Evolutionary conservation across 1,284 basidiomycete species (phyloP), one percentile per base, ranked within the genome.

Genomic region (Pulveroboletus sp.): DNA sequence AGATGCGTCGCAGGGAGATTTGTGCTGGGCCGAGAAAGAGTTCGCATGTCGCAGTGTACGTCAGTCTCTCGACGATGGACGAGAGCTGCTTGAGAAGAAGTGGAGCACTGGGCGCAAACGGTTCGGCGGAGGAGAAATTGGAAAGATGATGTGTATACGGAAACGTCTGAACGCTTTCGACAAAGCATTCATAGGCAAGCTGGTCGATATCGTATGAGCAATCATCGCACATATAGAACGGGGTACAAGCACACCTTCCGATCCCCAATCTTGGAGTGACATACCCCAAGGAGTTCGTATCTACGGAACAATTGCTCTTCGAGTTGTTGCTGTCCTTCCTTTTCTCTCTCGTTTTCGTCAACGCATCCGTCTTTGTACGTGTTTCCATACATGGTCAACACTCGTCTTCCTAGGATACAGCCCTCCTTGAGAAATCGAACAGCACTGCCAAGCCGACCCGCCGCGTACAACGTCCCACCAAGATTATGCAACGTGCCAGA

Each of bases 261-360:
- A 65, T 94, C 86, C 0, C 85, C 85, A 42, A 83, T 85, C 70
- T 89, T 92, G 39, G 80, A 78, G 66, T 84, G 84, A 67, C 89
- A 92, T 4, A 87, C 83, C 0, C 83, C 91, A 24, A 94, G 75
- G n/a, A 94, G 73, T 71, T 94, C 91, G 79, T 85, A 92, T 39
- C 92, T 76, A 39, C 85, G 79, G 61, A 81, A 83, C 29, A 91
- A 59, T 61, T 87, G 84, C 25, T 85, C 81, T 56, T 82, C 78
- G 5, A 91, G 75, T 56, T 82, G 79, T 48, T 60, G 74, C 84
- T 86, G 89, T 0, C 73, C 77, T 29, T 84, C 81, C 12, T 74
- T 73, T 46, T 77, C 76, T 55, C 77, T 72, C 25, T 67, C 74
- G 9, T 56, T 64, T 12, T 59, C 57, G n/a, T 31, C 38, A 1